Evolutionary conservation across 768 basidiomycete species (phyloP), one percentile per base, ranked within the genome.

Genomic region (Lactarius sp.): DNA sequence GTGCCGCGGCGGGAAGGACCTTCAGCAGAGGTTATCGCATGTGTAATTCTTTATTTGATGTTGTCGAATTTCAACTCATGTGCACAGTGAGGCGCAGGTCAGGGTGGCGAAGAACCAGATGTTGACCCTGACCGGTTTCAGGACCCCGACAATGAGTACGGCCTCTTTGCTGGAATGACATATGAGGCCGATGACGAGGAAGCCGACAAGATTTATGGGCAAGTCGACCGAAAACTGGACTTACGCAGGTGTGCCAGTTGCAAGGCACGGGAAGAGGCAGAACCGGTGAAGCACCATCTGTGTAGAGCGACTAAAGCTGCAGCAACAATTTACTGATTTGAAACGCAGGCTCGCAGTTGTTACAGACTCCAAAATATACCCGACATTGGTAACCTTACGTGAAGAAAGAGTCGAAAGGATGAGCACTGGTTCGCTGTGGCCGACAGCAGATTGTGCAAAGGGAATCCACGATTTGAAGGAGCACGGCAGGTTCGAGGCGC

Each of bases 171-270:
- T 4, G 94, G 95, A 14, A 95, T 89, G 9, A 92, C 92, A 0
- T 98, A 99, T 72, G 95, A 99, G 73, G 88, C 90, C 60, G 97
- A 98, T 68, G 97, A 99, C 65, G 95, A 98, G 69, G 97, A 98
- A 73, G 97, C 96, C 0, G 96, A 98, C 74, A 83, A 82, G 72
- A 97, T 97, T 56, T 99, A 96, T 72, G 96, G 96, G 31, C 70
- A 78, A n/a, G 95, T 98, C 1, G 95, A 98, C 70, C 80, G 84
- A 50, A 85, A 85, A 36, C 94, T 99, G 90, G 96, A 98, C 72
- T 81, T 87, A 46, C 79, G 97, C 66, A 77, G 97, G 70, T 83
- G 84, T 71, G 81, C 82, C 52, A 83, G 90, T 66, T 86, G 91
- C 73, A 93, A 94, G 75, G 86, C 84, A 2, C 81, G 83, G 52